Base-by-base conservation (phyloP, 306 rosid genomes). In the Begonia masoniana region DNA sequence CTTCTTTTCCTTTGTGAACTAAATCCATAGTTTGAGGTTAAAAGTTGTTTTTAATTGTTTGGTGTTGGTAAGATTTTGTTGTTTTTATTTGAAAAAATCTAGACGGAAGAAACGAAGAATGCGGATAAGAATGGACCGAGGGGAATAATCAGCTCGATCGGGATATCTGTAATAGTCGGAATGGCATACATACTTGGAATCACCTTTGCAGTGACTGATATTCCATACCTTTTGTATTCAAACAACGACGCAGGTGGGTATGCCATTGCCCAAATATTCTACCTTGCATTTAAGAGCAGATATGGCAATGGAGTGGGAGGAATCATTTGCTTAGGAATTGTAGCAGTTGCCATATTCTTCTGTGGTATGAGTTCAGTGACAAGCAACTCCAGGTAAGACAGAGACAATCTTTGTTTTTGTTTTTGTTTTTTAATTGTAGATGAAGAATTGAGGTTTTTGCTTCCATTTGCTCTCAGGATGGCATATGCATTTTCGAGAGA, bases 301-400 rank as follows among this genome's bases (percentile, higher is more conserved):
- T 91, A 78, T 66, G 99, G 99, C 15, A 67, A 47, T 62, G 99
- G 99, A 64, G 66, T 69, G 66, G 99, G 99, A 65, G 99, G 99
- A n/a, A 83, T 86, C 62, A 42, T 83, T 59, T 91, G 99, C 81
- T 75, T 91, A 67, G 86, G 78, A 49, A 76, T 86, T 55, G 79
- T 91, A 70, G 94, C 84, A 17, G 69, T 86, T 62, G 96, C 96
- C 51, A 86, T 86, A 56, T 91, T 91, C 64, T 91, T 91, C 74
- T 86, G 99, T 66, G 99, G 99, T 13, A 86, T 91, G 96, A 83
- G 99, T 63, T 91, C 99, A 16, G 77, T 91, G 67, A 91, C 99
- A 11, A 83, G 94, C 74, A 91, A 91, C 80, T 91, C 99, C 41
- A 91, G 99, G 99, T 84, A 81, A 45, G 54, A 13, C 76, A 35